Evolutionary conservation across 305 asterid species (phyloP).

Genomic region (Solanum hybrid): DNA sequence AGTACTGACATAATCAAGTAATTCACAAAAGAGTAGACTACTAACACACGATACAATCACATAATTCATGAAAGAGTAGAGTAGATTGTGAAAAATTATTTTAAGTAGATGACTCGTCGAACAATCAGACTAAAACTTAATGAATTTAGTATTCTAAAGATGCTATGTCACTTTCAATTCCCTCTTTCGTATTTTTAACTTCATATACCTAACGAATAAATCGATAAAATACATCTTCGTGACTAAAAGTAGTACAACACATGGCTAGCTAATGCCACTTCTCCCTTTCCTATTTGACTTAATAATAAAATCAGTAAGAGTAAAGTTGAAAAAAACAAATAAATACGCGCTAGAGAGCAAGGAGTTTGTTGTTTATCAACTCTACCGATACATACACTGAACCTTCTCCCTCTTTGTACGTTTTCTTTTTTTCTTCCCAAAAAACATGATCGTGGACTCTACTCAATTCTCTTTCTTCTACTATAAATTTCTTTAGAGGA

Average conservation of each 20-base stretch:
- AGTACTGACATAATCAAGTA: no score
- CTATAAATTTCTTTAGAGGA: background rate
- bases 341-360: background rate
- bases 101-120: background rate
- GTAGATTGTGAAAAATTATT: accelerated
- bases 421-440: background rate
- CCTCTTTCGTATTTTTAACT: background rate
- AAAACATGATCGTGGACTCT: background rate
- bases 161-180: background rate
- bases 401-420: background rate
- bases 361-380: background rate
- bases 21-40: no score
- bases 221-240: background rate
- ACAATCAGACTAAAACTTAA: no score
- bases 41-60: no score
- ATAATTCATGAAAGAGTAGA: background rate
- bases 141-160: no score
- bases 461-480: background rate
- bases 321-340: background rate
- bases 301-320: background rate
- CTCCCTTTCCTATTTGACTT: background rate
- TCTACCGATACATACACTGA: background rate
- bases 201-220: no score
- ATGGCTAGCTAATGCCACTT: background rate
- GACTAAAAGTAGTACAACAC: background rate